Conservation (phyloP, 108 stramenopile genomes). For the Stephanodiscus triporus region DNA sequence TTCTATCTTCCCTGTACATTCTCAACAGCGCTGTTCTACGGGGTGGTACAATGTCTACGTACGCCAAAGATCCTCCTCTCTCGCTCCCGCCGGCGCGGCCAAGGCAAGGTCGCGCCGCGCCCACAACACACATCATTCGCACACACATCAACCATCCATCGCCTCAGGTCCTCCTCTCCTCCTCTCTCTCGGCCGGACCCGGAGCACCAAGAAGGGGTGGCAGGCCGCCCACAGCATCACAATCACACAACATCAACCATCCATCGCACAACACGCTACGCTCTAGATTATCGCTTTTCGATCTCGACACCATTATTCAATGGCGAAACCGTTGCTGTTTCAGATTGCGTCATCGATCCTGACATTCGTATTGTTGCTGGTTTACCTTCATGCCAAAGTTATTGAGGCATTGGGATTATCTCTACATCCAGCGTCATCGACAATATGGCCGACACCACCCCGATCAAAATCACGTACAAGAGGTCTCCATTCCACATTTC, state of each 20-base stretch:
- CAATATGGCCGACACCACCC: neutral
- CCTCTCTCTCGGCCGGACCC: too few species aligned
- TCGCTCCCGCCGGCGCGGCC: too few species aligned
- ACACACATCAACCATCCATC: too few species aligned
- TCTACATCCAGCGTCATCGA: neutral
- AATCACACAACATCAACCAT: neutral
- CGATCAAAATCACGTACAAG: conserved; percentile 1
- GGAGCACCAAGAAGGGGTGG: too few species aligned
- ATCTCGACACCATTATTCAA: neutral
- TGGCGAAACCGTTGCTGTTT: neutral
- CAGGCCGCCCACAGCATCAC: neutral
- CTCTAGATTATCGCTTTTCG: neutral
- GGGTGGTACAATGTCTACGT: too few species aligned
- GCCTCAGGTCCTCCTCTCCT: too few species aligned
- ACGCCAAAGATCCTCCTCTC: too few species aligned
- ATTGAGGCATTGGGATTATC: conserved; percentile 4
- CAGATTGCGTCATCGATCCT: neutral
- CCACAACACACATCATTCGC: too few species aligned
- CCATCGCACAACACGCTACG: neutral
- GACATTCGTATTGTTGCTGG: neutral
- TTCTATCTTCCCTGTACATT: too few species aligned
- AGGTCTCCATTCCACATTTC: conserved; percentile 13
- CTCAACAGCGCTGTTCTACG: too few species aligned
- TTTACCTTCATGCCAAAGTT: neutral
- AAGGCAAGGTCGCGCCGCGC: too few species aligned